Evolutionary conservation across 208 protist species (phyloP), one percentile per base, ranked within the genome.

Genomic region (Polymyxa betae): DNA sequence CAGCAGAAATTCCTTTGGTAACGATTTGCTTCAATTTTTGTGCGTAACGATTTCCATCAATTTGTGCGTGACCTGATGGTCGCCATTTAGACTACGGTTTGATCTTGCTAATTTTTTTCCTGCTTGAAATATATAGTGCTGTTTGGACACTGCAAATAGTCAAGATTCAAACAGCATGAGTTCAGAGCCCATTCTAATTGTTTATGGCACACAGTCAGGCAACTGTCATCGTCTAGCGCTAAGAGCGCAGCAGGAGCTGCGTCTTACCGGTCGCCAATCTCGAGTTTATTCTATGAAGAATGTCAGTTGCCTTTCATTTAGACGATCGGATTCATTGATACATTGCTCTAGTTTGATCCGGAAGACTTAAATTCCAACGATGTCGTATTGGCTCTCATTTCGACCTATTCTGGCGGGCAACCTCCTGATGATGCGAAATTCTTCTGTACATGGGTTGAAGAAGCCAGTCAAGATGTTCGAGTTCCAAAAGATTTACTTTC

Each of bases 361-460:
- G 90, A 92, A 43, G 20, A 45, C 41, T 52, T 92, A 43, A 12
- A n/a, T 10, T 16, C 20, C 38, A 32, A 87, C 20, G 20, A 45
- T 16, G 35, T 40, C 46, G 88, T 87, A 20, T 38, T 89, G 16
- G 45, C 68, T 5, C 32, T 92, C 38, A 38, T 90, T 29, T 77
- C 90, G 44, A 92, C 90, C 5, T 88, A 92, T 87, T 77, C 16
- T 1, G 88, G 88, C 88, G 90, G 90, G 20, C 38, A 24, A 24
- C 12, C 88, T 0, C 46, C 52, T 29, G 43, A 66, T 0, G 88
- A 87, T 43, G n/a, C 68, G 45, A 45, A 88, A 43, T 41, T 52
- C n/a, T 90, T 91, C 54, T 44, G 78, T 0, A 0, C 64, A n/a
- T 45, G 16, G 64, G 54, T 92, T 12, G 16, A 41, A 64, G 88